Evolutionary conservation across 192 early-diverging fungal genomes (phyloP), one percentile per base, ranked within the genome.

Genomic region (Dissophora globulifera): DNA sequence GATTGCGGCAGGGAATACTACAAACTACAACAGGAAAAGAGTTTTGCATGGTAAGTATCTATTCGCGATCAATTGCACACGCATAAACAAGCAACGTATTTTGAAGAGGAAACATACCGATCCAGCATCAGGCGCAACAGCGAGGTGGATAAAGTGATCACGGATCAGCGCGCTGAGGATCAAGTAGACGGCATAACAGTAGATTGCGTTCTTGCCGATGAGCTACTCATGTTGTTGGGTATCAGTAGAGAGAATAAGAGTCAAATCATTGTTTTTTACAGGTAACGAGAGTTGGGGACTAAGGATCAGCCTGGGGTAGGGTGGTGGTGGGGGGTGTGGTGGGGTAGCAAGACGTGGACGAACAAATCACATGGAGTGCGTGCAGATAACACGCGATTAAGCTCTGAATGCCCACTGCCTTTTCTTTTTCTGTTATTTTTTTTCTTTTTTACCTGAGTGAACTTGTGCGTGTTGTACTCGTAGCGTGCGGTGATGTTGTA

Each of bases 131-230:
- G 59, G 62, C n/a, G 67, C 83, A 16, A 87, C 56, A 43, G 86
- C 86, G 27, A 78, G 46, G 62, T 84, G 80, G 20, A 87, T 82
- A 50, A 84, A 86, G 48, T 84, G 83, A 51, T 87, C 86, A 46
- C 86, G 74, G 20, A 86, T 48, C 27, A 85, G 50, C 25, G 86
- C 86, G 41, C 82, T 86, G 12, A 74, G 50, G 48, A 87, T 46
- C 49, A 87, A 58, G 54, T 86, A 87, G 20, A 84, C 78, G 2
- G 84, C 86, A 38, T 87, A 87, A 25, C 71, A 59, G 79, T 87
- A 87, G 3, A 87, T 66, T n/a, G 86, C 86, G 20, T 81, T 67
- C 26, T 71, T 69, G 22, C 86, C 78, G 27, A 87, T 54, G 20
- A 63, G 46, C 82, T 84, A 43, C 38, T 58, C 13, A n/a, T 45